Conservation (phyloP, 495 filamentous ascomycete genomes). For the Chaetomium tenue region DNA sequence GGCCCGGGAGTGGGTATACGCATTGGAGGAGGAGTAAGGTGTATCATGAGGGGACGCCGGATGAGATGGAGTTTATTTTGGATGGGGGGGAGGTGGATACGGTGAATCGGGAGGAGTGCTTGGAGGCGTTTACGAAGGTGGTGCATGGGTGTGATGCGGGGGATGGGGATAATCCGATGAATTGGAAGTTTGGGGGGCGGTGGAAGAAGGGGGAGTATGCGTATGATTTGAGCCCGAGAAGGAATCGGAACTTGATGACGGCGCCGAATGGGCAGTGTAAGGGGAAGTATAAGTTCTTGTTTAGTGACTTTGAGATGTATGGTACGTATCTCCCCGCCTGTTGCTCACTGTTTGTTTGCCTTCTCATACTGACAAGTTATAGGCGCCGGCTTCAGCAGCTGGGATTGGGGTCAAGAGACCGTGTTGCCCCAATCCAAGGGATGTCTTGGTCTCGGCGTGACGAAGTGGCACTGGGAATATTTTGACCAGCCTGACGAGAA, state of each 20-base stretch:
- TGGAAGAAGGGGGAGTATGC: background rate
- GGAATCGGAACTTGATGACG: background rate
- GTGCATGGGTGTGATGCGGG: background rate
- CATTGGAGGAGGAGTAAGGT: constrained; percentile 5
- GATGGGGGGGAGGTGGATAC: background rate
- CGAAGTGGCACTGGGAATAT: background rate
- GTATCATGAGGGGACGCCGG: constrained; percentile 7
- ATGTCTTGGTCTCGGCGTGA: background rate
- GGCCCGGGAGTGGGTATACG: background rate
- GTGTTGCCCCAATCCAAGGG: background rate
- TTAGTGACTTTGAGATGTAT: background rate
- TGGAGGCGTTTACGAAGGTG: background rate
- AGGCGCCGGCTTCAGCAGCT: background rate
- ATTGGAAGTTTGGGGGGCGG: constrained; percentile 5
- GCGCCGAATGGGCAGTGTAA: constrained; percentile 4
- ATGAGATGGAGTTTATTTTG: constrained; percentile 4
- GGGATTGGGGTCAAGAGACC: background rate
- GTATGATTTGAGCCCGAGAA: constrained; percentile 3
- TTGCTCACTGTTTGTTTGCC: background rate
- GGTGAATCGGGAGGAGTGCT: background rate
- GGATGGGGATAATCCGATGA: constrained; percentile 1
- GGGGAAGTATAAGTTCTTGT: background rate
- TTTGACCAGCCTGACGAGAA: background rate
- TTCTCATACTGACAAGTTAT: background rate
- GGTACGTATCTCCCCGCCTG: background rate